Base-by-base conservation (phyloP, 2,329 filamentous ascomycete species). In the Gaeumannomyces tritici region DNA sequence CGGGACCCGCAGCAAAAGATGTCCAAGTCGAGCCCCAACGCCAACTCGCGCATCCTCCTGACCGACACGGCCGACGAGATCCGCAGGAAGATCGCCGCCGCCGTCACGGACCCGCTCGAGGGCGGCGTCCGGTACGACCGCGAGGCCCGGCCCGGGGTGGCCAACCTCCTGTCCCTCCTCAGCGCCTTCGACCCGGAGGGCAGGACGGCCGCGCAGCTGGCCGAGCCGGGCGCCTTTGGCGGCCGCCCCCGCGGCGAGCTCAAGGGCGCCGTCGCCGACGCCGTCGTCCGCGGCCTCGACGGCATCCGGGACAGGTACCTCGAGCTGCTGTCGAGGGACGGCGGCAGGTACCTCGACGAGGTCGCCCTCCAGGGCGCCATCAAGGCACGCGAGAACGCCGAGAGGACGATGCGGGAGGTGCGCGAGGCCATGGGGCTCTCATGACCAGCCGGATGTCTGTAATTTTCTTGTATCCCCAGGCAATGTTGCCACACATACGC, bases 81-180 rank as follows among this genome's bases (percentile, higher is more conserved):
- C 65, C 74, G 76, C 26, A 74, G 75, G 58, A 96, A 96, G 72
- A 78, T 98, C 66, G 85, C 80, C 66, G 75, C 77, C 8, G 91
- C 95, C 9, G 72, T 91, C 35, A 98, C 95, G 1, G 95, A 99
- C 74, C 88, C 84, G 0, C 73, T 88, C 84, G 0, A 66, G 74
- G 80, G 83, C 2, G 74, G 75, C 1, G 84, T 97, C 55, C 86
- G 85, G 0, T 97, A 95, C 72, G 87, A 96, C 66, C 86, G 86
- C 0, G 70, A 73, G 0, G 70, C 67, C 0, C 81, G 95, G 28
- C 93, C 93, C 0, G 95, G 92, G 0, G 89, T 99, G 4, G 87
- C 93, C 13, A 99, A 98, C 72, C 79, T 99, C 15, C 75, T 99
- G 1, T 86, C 91, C 63, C 83, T 99, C 21, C 76, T 93, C n/a